A percentile compares a stretch with the other conserved stretches of the same genome.
These are phyloP conservation scores for Coemansia asiatica DNA, from an alignment of 192 early-diverging fungal genomes.

Conservation along the genomic window DNA sequence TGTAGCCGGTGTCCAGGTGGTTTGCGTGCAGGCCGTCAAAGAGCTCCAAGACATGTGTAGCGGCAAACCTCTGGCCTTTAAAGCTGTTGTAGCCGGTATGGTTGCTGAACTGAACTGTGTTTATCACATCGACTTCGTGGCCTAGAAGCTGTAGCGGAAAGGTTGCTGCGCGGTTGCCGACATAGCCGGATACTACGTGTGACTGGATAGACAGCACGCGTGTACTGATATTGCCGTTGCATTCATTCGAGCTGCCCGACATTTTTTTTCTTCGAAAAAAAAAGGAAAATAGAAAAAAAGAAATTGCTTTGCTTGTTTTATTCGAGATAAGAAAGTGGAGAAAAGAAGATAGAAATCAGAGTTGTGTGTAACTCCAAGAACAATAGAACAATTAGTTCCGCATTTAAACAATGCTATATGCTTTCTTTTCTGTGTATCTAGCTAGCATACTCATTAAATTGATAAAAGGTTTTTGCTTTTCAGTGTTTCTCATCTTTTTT, in stretches of 20 bases:
- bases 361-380: neutral
- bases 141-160: constrained; percentile 90
- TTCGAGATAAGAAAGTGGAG: neutral
- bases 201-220: constrained; percentile 58
- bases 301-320: too few relatives aligned
- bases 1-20: constrained; percentile 66
- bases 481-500: too few relatives aligned
- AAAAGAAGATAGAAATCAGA: neutral
- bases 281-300: neutral
- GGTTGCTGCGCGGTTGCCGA: constrained; percentile 87
- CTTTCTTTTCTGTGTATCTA: neutral
- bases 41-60: constrained; percentile 64
- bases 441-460: too few relatives aligned
- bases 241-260: neutral
- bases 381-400: neutral
- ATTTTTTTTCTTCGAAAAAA: neutral
- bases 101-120: constrained; percentile 94
- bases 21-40: constrained; percentile 74
- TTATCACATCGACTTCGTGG: constrained; percentile 89
- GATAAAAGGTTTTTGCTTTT: too few relatives aligned
- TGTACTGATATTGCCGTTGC: neutral
- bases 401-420: neutral
- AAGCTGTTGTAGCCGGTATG: constrained; percentile 84
- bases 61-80: constrained; percentile 68
- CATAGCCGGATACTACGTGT: constrained; percentile 68